A percentile compares a stretch with the other conserved stretches of the same genome.
These are phyloP conservation scores for Lepraria neglecta DNA, from an alignment of 495 filamentous ascomycete species.

Conservation along the genomic window DNA sequence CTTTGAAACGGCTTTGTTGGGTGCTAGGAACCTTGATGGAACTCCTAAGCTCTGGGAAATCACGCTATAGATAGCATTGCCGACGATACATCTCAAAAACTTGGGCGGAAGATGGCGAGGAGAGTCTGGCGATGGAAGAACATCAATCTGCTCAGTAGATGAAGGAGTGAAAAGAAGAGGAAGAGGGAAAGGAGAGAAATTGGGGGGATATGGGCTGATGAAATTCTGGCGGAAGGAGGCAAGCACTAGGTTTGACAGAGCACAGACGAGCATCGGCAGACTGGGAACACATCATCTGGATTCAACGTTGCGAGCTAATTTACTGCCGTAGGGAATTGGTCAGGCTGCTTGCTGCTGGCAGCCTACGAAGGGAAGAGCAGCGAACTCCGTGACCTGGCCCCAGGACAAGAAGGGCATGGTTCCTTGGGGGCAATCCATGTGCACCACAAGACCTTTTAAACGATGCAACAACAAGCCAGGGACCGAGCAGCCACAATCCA, in stretches of 20 bases:
- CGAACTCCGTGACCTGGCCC: slow-evolving; percentile 1
- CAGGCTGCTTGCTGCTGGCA: slow-evolving; percentile 14
- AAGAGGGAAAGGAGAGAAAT: slow-evolving; percentile 9
- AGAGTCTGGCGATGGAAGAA: slow-evolving; percentile 7
- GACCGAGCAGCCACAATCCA: neutral
- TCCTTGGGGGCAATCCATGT: slow-evolving; percentile 1
- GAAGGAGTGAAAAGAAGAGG: slow-evolving; percentile 12
- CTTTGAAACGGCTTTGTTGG: neutral
- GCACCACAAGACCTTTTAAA: slow-evolving; percentile 12
- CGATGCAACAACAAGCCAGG: slow-evolving; percentile 12
- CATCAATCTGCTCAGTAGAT: slow-evolving; percentile 12
- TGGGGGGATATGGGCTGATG: slow-evolving; percentile 14
- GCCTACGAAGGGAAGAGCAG: slow-evolving; percentile 8
- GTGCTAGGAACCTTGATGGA: neutral
- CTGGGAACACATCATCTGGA: slow-evolving; percentile 27
- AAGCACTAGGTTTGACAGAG: slow-evolving; percentile 28
- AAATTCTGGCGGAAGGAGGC: slow-evolving; percentile 27
- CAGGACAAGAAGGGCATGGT: slow-evolving; percentile 20
- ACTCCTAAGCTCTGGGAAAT: slow-evolving; percentile 13
- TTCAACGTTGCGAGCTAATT: slow-evolving; percentile 17
- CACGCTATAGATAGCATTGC: slow-evolving; percentile 14
- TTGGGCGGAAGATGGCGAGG: slow-evolving; percentile 8
- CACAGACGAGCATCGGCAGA: slow-evolving; percentile 23
- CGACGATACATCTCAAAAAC: slow-evolving; percentile 18
- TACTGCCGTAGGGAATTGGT: slow-evolving; percentile 16